Conservation (phyloP, 371 early-diverging fungal species). For the Mucor mucedo region DNA sequence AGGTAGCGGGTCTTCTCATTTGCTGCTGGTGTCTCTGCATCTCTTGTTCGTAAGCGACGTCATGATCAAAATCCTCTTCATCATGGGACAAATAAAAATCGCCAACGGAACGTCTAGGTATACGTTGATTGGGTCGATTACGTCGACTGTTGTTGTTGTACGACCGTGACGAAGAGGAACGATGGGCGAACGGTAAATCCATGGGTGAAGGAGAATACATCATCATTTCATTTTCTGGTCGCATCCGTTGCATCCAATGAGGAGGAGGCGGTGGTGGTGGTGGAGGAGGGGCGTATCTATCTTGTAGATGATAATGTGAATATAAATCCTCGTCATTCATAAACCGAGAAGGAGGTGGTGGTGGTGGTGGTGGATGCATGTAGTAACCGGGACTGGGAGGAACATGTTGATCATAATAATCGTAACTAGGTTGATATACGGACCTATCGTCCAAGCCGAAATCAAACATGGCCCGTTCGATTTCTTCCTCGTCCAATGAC, state of each 20-base stretch:
- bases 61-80: slow-evolving; percentile 10
- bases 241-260: not conserved
- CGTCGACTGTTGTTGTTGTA: slow-evolving; percentile 17
- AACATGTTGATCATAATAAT: not conserved
- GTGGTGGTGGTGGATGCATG: not conserved
- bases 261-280: slow-evolving; percentile 12
- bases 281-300: slow-evolving; percentile 7
- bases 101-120: not conserved
- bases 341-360: not conserved
- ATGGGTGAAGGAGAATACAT: slow-evolving; percentile 3
- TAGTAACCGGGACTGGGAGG: slow-evolving; percentile 6
- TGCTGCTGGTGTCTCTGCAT: not conserved
- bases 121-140: slow-evolving; percentile 5
- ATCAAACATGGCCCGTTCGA: slow-evolving; percentile 15
- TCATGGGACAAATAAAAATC: slow-evolving; percentile 9
- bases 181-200: slow-evolving; percentile 11
- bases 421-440: not conserved
- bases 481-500: slow-evolving; percentile 15
- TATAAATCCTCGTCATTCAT: slow-evolving; percentile 2
- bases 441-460: slow-evolving; percentile 1
- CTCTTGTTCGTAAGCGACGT: not conserved
- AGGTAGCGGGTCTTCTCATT: not conserved
- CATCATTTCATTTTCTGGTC: slow-evolving; percentile 8
- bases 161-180: slow-evolving; percentile 20
- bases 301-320: not conserved